A percentile compares a stretch with the other conserved stretches of the same genome.
These are phyloP conservation scores for Cadophora luteo-olivacea DNA, from an alignment of 2,329 filamentous ascomycete species.

Conservation along the genomic window DNA sequence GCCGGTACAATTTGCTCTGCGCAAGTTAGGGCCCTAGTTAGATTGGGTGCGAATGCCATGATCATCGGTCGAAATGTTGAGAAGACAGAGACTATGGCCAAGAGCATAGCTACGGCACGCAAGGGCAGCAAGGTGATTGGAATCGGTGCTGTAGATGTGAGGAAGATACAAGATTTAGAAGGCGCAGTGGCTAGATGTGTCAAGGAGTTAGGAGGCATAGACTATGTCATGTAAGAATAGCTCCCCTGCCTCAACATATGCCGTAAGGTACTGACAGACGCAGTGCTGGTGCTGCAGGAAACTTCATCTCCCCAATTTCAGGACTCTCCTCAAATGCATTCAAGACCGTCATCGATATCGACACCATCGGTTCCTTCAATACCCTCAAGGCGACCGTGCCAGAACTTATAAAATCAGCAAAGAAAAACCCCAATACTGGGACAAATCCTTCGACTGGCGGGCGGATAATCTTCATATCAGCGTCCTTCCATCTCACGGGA, in stretches of 20 bases:
- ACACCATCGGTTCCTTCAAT: constrained; percentile 92
- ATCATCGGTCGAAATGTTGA: constrained; percentile 90
- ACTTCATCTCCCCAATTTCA: constrained; percentile 88
- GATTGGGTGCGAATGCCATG: constrained; percentile 90
- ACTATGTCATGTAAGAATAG: constrained; percentile 83
- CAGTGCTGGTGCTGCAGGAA: constrained; percentile 92
- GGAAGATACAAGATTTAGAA: constrained; percentile 72
- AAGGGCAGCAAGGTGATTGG: constrained; percentile 84
- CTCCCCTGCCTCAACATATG: background rate
- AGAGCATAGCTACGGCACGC: constrained; percentile 81
- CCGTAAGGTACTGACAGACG: constrained; percentile 1
- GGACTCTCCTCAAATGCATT: constrained; percentile 88
- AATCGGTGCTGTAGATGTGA: constrained; percentile 81
- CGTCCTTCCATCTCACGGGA: constrained; percentile 89
- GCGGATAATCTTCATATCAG: constrained; percentile 88
- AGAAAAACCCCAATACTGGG: constrained; percentile 62
- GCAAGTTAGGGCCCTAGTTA: constrained; percentile 89
- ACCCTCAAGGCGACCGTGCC: constrained; percentile 91
- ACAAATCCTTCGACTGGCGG: constrained; percentile 69
- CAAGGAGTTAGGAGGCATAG: constrained; percentile 83
- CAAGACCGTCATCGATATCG: constrained; percentile 95
- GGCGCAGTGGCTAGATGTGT: constrained; percentile 80
- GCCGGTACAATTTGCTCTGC: constrained; percentile 93
- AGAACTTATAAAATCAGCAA: constrained; percentile 77
- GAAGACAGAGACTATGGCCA: constrained; percentile 83